phyloP scores from a whole-genome alignment of 495 filamentous ascomycete genomes.

The Usnea hakonensis region DNA sequence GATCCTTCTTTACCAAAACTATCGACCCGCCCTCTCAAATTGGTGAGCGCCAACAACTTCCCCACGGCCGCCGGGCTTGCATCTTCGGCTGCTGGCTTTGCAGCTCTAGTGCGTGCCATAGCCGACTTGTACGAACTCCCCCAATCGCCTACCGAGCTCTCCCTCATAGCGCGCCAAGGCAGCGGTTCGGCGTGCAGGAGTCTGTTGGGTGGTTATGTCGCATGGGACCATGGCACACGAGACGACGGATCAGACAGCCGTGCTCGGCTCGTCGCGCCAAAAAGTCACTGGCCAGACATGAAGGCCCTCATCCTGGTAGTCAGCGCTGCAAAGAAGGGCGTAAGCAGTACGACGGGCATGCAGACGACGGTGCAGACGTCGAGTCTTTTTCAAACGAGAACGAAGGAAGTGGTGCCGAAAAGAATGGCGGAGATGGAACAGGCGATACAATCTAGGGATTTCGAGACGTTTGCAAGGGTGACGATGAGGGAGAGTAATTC shows the following conservation, averaged over 20 bases:
- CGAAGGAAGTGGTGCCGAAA: conserved; percentile 64
- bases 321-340: conserved; percentile 87
- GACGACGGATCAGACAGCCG: conserved; percentile 73
- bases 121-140: conserved; percentile 85
- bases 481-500: conserved; percentile 95
- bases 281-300: conserved; percentile 91
- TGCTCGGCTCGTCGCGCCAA: conserved; percentile 79
- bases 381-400: conserved; percentile 67
- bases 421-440: conserved; percentile 82
- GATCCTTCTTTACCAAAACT: conserved; percentile 70
- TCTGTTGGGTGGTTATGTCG: conserved; percentile 91
- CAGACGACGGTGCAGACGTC: conserved; percentile 89
- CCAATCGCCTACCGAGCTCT: conserved; percentile 68
- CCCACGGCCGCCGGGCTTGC: conserved; percentile 96
- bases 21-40: conserved; percentile 61
- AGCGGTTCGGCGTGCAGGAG: conserved; percentile 88
- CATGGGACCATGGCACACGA: conserved; percentile 70
- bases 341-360: conserved; percentile 87
- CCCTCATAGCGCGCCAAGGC: conserved; percentile 86
- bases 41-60: conserved; percentile 96
- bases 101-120: conserved; percentile 85
- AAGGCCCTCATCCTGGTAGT: conserved; percentile 83
- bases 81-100: conserved; percentile 87
- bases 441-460: conserved; percentile 70
- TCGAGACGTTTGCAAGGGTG: conserved; percentile 76